Evolutionary conservation across 768 basidiomycete species (phyloP).

Genomic region (Mycena epipterygia): DNA sequence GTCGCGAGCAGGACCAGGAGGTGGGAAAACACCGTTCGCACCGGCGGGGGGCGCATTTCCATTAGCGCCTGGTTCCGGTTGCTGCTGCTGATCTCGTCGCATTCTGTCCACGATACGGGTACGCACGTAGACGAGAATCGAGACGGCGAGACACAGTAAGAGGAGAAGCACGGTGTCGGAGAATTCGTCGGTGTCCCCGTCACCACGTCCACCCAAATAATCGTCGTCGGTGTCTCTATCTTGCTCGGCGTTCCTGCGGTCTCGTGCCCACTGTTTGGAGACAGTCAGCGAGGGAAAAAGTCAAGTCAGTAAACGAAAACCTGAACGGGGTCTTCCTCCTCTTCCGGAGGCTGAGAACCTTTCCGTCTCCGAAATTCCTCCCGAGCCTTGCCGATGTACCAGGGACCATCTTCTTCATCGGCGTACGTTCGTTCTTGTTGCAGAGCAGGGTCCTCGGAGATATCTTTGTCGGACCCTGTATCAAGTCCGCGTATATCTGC

Average conservation of each 20-base stretch:
- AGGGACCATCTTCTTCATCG: constrained; percentile 75
- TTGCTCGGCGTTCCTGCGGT: constrained; percentile 77
- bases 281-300: constrained; percentile 4
- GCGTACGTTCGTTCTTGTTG: constrained; percentile 51
- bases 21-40: constrained; percentile 70
- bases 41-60: constrained; percentile 39
- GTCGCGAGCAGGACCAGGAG: constrained; percentile 70
- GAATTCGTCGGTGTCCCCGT: constrained; percentile 79
- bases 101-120: constrained; percentile 83
- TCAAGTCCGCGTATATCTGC: constrained; percentile 57
- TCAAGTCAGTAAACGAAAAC: constrained; percentile 49
- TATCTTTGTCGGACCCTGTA: constrained; percentile 45
- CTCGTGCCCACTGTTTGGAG: constrained; percentile 76
- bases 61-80: constrained; percentile 52
- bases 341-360: constrained; percentile 55
- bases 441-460: constrained; percentile 41
- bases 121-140: constrained; percentile 82
- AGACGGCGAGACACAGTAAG: constrained; percentile 78
- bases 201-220: constrained; percentile 81
- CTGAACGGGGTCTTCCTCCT: constrained; percentile 83
- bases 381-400: constrained; percentile 88
- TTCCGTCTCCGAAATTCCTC: constrained; percentile 80
- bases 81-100: constrained; percentile 71
- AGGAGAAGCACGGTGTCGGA: constrained; percentile 86
- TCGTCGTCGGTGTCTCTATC: constrained; percentile 87